Evolutionary conservation across 2,329 filamentous ascomycete species (phyloP).

Genomic region (Phialemoniopsis sp.): DNA sequence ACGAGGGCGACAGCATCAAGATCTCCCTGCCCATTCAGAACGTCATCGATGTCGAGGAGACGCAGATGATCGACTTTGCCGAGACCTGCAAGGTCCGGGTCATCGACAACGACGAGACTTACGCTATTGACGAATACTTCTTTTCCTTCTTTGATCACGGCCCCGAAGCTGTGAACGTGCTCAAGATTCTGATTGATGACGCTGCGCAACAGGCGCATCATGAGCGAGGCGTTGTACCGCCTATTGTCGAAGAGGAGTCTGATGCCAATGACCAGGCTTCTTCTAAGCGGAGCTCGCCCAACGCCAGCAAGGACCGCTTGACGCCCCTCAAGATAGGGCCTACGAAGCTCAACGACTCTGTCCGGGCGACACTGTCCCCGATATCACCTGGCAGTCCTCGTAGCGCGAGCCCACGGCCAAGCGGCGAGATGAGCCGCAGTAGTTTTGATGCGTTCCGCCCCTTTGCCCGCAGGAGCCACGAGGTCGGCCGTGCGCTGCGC

Average conservation of each 20-base stretch:
- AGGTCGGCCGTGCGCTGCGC: slow-evolving; percentile 37
- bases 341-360: slow-evolving; percentile 46
- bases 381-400: slow-evolving; percentile 36
- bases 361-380: slow-evolving; percentile 58
- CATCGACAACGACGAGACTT: slow-evolving; percentile 90
- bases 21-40: slow-evolving; percentile 87
- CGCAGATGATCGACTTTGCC: slow-evolving; percentile 83
- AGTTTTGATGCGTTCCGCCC: slow-evolving; percentile 51
- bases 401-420: slow-evolving; percentile 49
- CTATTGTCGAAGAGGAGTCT: slow-evolving; percentile 8
- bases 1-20: slow-evolving; percentile 95
- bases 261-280: background rate
- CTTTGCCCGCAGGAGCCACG: slow-evolving; percentile 45
- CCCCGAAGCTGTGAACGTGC: slow-evolving; percentile 74
- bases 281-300: slow-evolving; percentile 12
- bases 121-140: slow-evolving; percentile 95
- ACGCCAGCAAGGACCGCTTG: slow-evolving; percentile 5
- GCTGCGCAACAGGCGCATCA: slow-evolving; percentile 40
- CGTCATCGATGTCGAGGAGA: slow-evolving; percentile 89
- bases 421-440: slow-evolving; percentile 44
- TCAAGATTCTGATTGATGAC: slow-evolving; percentile 69
- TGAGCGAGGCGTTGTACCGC: slow-evolving; percentile 12
- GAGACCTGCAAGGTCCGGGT: slow-evolving; percentile 93
- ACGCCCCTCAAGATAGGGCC: slow-evolving; percentile 26
- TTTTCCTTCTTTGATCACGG: slow-evolving; percentile 92